Conservation (phyloP, 495 filamentous ascomycete species). For the Tuber magnatum region DNA sequence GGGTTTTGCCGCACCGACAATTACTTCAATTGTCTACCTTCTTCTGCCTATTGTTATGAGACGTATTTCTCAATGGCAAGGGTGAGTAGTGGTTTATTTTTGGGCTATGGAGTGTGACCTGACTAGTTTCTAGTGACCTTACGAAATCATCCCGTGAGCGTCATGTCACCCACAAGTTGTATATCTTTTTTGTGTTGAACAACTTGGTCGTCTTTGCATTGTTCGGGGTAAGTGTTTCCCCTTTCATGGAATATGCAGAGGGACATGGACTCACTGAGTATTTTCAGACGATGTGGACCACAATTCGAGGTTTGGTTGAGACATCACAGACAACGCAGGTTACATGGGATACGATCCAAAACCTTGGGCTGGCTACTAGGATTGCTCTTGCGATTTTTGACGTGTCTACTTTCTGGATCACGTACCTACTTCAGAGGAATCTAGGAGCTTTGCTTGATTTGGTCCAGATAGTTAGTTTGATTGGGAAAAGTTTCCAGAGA, state of each 20-base stretch:
- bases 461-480: conserved; percentile 69
- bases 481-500: conserved; percentile 72
- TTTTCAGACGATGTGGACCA: conserved; percentile 31
- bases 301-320: conserved; percentile 20
- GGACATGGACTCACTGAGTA: not conserved
- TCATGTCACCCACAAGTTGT: conserved; percentile 87
- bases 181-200: conserved; percentile 96
- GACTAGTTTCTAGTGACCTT: conserved; percentile 66
- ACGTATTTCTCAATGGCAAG: conserved; percentile 45
- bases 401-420: conserved; percentile 87
- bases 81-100: conserved; percentile 15
- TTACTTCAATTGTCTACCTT: conserved; percentile 83
- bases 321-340: conserved; percentile 37
- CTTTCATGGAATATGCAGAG: not conserved
- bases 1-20: conserved; percentile 84
- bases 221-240: conserved; percentile 51
- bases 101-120: conserved; percentile 47
- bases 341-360: conserved; percentile 23
- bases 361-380: conserved; percentile 17
- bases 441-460: conserved; percentile 85
- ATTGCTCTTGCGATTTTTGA: conserved; percentile 56
- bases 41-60: conserved; percentile 87
- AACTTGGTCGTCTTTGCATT: conserved; percentile 89
- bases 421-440: conserved; percentile 85
- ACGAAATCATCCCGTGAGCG: conserved; percentile 88